Evolutionary conservation across 1,139 yeast genomes (phyloP), one percentile per base, ranked within the genome.

Genomic region (Pichia sp.): DNA sequence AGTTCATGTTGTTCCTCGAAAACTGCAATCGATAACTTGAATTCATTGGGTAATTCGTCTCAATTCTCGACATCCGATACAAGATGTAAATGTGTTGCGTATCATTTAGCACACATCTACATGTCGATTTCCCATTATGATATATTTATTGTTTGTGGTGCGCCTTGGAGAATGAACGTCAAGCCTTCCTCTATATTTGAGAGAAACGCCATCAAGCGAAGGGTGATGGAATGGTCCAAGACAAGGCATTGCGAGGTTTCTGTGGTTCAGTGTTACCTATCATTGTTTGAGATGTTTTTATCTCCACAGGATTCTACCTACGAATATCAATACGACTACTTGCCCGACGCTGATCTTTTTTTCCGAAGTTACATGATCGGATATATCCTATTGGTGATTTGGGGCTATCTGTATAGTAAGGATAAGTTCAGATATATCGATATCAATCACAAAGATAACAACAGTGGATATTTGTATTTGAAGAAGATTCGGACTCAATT

Each of bases 151-250:
- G 85, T 76, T 67, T 86, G 92, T 6, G 97, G 97, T 1, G 87
- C 90, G 1, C 93, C 95, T 0, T 82, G 87, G 65, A 79, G 90
- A 61, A 85, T 87, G 83, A 88, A 87, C 67, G 95, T 87, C 32
- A 77, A 76, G 53, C 87, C 90, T 1, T 61, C 67, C 7, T 68
- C 73, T 23, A 73, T 75, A 50, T 64, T 45, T 46, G 93, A 80
- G 64, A 77, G 79, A 61, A 72, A 71, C 57, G 73, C 76, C 38
- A 87, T 80, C 30, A 80, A 75, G 61, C 72, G 73, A 43, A 79
- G 82, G 64, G 74, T 84, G 47, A 70, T 69, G 47, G 80, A 80
- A 61, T 85, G 86, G 85, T 69, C 77, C 11, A 62, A 60, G 30
- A 72, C 77, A 29, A 61, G 64, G 40, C 73, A 67, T 59, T 81